These are phyloP conservation scores for Sporothrix pseudoabietina DNA, from an alignment of 2,329 filamentous ascomycete species.

Conservation along the genomic window DNA sequence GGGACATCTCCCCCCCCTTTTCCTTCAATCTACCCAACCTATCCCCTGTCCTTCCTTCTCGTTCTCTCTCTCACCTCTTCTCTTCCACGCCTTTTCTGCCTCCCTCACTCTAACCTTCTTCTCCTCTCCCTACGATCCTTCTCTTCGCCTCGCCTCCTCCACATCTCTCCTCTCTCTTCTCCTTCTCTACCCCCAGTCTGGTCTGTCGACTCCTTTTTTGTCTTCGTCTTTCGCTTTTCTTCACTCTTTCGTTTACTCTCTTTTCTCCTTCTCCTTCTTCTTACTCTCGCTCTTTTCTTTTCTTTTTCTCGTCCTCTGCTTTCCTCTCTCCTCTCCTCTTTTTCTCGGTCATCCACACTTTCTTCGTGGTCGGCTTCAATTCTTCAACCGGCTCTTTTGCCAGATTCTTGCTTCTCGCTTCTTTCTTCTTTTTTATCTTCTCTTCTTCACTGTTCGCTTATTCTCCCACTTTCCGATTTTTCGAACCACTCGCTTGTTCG, in stretches of 20 bases:
- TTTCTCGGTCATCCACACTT: conserved; percentile 40
- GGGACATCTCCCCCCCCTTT: conserved; percentile 37
- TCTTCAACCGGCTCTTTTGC: conserved; percentile 40
- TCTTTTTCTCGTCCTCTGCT: conserved; percentile 35
- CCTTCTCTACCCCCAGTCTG: conserved; percentile 26
- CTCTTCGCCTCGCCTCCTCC: conserved; percentile 30
- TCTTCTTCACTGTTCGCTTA: conserved; percentile 15
- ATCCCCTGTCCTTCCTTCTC: conserved; percentile 31
- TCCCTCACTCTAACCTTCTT: conserved; percentile 17
- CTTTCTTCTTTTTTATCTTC: conserved; percentile 37
- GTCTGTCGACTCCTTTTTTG: conserved; percentile 31
- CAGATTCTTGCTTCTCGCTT: conserved; percentile 42
- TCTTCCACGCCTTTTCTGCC: not conserved
- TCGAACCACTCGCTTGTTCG: conserved; percentile 19
- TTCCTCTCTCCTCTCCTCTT: conserved; percentile 42
- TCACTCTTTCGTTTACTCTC: conserved; percentile 28
- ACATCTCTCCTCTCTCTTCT: conserved; percentile 34
- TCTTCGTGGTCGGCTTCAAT: conserved; percentile 35
- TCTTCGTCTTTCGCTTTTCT: conserved; percentile 33
- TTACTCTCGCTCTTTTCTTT: conserved; percentile 31
- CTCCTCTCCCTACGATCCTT: conserved; percentile 28
- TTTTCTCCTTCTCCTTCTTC: conserved; percentile 33
- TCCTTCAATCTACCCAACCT: conserved; percentile 34
- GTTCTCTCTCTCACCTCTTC: conserved; percentile 25
- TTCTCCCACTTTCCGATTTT: not conserved